Evolutionary conservation across 768 basidiomycete genomes (phyloP).

Genomic region (Mycena latifolia): DNA sequence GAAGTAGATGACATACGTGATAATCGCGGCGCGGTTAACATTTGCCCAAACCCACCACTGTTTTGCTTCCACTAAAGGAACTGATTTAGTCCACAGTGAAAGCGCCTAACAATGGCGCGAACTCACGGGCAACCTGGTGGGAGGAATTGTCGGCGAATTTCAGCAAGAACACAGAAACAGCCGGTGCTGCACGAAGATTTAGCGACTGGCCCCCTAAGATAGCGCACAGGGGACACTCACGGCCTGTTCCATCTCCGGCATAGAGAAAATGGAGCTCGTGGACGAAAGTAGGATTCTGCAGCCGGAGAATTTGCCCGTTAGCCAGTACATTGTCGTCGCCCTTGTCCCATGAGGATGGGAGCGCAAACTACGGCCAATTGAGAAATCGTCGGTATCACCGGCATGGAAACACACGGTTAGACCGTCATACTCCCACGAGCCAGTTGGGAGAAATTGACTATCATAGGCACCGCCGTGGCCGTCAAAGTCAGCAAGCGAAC

Average conservation of each 20-base stretch:
- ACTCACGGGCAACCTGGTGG: conserved; percentile 50
- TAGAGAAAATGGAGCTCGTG: conserved; percentile 66
- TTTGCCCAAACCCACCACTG: conserved; percentile 59
- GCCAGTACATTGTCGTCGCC: conserved; percentile 59
- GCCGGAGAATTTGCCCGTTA: conserved; percentile 53
- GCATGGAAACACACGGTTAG: conserved; percentile 47
- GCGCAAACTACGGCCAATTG: conserved; percentile 51
- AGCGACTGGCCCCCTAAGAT: not conserved
- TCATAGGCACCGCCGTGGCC: conserved; percentile 53
- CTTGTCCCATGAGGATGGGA: conserved; percentile 56
- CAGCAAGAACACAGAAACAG: conserved; percentile 49
- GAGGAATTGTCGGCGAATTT: conserved; percentile 53
- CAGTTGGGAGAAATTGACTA: conserved; percentile 54
- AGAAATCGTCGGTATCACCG: not conserved
- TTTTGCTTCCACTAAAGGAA: conserved; percentile 53
- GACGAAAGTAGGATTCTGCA: conserved; percentile 47
- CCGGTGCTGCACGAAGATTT: conserved; percentile 38
- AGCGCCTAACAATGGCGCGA: not conserved
- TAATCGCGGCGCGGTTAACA: conserved; percentile 58
- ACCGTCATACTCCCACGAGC: conserved; percentile 53
- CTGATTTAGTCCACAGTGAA: not conserved
- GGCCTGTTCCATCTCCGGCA: conserved; percentile 52
- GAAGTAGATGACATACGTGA: conserved; percentile 47
- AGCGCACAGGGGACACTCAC: conserved; percentile 37
- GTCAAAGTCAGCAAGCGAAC: conserved; percentile 55